phyloP scores from a whole-genome alignment of 1,284 basidiomycete genomes.

The Malassezia arunalokei region DNA sequence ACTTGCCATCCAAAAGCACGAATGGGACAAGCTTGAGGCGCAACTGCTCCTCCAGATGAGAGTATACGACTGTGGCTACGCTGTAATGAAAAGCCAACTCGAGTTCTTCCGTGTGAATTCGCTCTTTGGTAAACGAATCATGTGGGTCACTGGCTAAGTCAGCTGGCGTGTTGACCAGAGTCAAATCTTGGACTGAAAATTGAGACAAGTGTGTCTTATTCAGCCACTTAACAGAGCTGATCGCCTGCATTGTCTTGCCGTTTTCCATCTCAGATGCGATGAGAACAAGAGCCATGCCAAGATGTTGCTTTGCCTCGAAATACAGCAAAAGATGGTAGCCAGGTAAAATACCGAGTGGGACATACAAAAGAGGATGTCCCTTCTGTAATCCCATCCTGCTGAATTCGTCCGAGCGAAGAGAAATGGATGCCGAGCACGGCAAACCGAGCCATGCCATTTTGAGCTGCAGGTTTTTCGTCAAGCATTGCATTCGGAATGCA shows the following conservation, averaged over 20 bases:
- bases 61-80: conserved; percentile 12
- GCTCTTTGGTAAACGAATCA: neutral
- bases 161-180: neutral
- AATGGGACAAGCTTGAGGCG: conserved; percentile 6
- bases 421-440: neutral
- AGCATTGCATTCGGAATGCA: conserved; percentile 3
- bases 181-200: neutral
- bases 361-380: conserved; percentile 8
- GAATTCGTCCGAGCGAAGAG: conserved; percentile 4
- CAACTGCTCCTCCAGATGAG: conserved; percentile 14
- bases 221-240: conserved; percentile 15
- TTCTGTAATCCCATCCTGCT: conserved; percentile 3
- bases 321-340: conserved; percentile 4
- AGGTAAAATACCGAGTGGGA: conserved; percentile 3
- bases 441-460: conserved; percentile 12
- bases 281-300: conserved; percentile 6
- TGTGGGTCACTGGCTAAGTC: neutral
- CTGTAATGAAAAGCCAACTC: conserved; percentile 10
- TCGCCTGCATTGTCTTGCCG: conserved; percentile 5
- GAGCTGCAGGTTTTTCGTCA: neutral
- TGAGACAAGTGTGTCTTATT: conserved; percentile 1
- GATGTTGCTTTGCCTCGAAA: neutral
- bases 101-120: conserved; percentile 6
- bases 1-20: conserved; percentile 6
- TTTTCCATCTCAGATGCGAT: conserved; percentile 1